phyloP scores from a whole-genome alignment of 345 rosid genomes.

The Balakata baccata region DNA sequence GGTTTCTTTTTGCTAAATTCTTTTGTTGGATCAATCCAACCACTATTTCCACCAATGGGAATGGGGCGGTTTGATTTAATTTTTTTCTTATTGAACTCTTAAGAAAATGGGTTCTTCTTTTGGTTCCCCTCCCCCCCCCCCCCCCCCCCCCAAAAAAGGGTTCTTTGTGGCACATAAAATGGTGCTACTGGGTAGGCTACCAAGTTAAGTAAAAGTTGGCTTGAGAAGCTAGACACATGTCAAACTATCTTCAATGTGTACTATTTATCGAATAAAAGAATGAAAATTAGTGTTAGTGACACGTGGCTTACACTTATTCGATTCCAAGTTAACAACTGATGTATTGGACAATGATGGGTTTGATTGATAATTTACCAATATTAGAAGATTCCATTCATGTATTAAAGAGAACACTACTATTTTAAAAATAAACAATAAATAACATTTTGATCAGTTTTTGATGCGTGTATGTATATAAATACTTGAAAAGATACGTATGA shows the following conservation, averaged over 20 bases:
- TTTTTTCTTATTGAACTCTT: background rate
- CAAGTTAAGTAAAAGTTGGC: background rate
- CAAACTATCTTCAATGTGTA: background rate
- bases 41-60: constrained; percentile 13
- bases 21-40: background rate
- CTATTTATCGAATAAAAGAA: constrained; percentile 10
- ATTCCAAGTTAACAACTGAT: constrained; percentile 21
- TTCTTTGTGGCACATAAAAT: background rate
- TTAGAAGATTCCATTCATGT: constrained; percentile 24
- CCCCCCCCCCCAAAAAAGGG: no score
- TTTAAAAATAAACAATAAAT: background rate
- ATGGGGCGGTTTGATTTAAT: constrained; percentile 24
- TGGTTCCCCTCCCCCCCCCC: no score
- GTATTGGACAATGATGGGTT: constrained; percentile 27
- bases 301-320: constrained; percentile 36
- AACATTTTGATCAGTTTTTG: no score
- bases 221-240: background rate
- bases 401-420: background rate
- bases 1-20: constrained; percentile 11
- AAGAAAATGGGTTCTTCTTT: background rate
- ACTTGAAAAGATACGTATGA: no score
- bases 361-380: background rate
- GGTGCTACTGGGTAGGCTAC: constrained; percentile 16
- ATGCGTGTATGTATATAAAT: no score
- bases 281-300: background rate